Conservation (phyloP, 768 basidiomycete genomes). For the Mycena galericulata region DNA sequence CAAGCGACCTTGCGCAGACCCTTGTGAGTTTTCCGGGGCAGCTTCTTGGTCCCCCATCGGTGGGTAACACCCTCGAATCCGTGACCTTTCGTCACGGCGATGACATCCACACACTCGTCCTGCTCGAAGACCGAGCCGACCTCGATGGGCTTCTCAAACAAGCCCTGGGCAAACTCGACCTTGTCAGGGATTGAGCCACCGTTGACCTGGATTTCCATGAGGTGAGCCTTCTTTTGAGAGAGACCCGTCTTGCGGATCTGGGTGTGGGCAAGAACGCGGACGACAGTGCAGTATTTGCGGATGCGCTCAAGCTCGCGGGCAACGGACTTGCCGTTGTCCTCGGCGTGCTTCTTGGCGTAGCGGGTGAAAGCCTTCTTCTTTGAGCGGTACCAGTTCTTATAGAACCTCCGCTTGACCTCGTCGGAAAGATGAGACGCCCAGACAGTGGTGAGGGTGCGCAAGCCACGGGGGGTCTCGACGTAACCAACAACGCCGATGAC, state of each 20-base stretch:
- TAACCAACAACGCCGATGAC: constrained; percentile 99
- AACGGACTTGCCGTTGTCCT: constrained; percentile 92
- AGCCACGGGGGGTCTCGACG: constrained; percentile 99
- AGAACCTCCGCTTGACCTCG: constrained; percentile 98
- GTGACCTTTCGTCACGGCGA: constrained; percentile 99
- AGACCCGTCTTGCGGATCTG: constrained; percentile 99
- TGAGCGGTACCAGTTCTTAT: constrained; percentile 99
- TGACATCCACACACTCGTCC: constrained; percentile 96
- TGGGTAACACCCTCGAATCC: constrained; percentile 99
- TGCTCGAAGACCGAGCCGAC: constrained; percentile 91
- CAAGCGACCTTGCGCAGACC: constrained; percentile 99
- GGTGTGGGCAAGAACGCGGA: constrained; percentile 99
- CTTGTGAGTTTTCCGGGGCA: constrained; percentile 99
- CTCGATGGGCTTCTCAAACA: constrained; percentile 98
- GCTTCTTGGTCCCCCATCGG: constrained; percentile 99
- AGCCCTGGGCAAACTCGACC: constrained; percentile 91
- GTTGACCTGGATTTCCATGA: constrained; percentile 99
- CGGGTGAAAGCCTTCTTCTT: constrained; percentile 99
- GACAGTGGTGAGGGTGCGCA: constrained; percentile 98
- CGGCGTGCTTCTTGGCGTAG: constrained; percentile 99
- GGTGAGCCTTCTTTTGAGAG: constrained; percentile 98
- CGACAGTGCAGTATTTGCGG: constrained; percentile 99
- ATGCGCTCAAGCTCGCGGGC: constrained; percentile 98
- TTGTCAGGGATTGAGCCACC: constrained; percentile 97
- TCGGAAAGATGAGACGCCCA: constrained; percentile 99